Base-by-base conservation (phyloP, 148 eudicot genomes). In the Dysphania ambrosioides region DNA sequence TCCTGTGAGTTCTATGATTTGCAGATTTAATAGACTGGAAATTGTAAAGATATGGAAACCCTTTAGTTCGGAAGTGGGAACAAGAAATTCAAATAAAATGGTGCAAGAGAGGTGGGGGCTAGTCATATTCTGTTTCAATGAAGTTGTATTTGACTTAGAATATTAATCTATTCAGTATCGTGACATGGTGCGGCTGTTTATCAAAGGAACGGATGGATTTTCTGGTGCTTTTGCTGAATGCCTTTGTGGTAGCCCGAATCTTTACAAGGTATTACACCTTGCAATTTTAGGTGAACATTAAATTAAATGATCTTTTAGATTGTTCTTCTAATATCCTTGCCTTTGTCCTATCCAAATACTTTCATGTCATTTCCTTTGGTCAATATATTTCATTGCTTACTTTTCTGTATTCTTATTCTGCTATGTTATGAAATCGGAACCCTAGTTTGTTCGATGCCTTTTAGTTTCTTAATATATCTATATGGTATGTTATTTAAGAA, bases 211-310 rank as follows among this genome's bases (percentile, higher is more conserved):
- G 53, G 97, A 95, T 82, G 97, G 97, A 30, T 95, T 92, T 82
- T 78, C 97, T 79, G 99, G 99, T 65, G 97, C 97, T 61, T 92
- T 95, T 88, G 99, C 97, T 68, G 99, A 95, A 85, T 92, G 97
- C 83, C 88, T 95, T 41, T 95, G 99, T 69, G 99, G 99, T 60
- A 95, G 97, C 85, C 97, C 99, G 30, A 89, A 88, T 77, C 84
- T 92, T 60, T 95, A 95, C 78, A 89, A 87, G 96, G 98, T 90
- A 86, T 31, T 67, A 74, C 18, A 31, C 26, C 78, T 77, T 77
- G 41, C 19, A 61, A 38, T 72, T 31, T 51, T 71, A 11, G 70
- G 0, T 35, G 66, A 29, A 12, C 27, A 34, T 36, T 3, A 58
- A 70, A 34, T 36, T 3, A 58, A 70, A 12, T 47, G 42, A 34